Base-by-base conservation (phyloP, 2,329 filamentous ascomycete genomes). In the Fusarium pseudonygamai region DNA sequence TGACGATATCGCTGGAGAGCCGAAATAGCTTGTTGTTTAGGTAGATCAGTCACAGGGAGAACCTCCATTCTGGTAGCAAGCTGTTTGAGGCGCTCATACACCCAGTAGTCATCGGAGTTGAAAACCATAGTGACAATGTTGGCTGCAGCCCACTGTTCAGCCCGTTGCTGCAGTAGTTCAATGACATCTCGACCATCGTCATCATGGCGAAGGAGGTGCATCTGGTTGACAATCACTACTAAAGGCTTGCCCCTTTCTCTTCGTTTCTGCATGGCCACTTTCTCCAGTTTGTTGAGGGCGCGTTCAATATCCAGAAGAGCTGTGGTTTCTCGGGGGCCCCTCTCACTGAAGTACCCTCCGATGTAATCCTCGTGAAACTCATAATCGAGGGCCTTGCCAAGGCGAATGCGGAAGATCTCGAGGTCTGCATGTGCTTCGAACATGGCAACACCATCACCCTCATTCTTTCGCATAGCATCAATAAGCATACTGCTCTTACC, bases 311-410 rank as follows among this genome's bases (percentile, higher is more conserved):
- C 96, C 4, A 99, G 87, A 39, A 99, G 85, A 9, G 96, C 95
- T 0, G 94, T 97, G 7, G 94, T 95, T 78, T 99, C 96, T 47
- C 96, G 90, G 0, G 96, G 96, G 0, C 96, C 96, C 36, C 93
- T 91, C 78, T 99, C 97, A 67, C 93, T 97, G 82, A 99, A 99
- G 68, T 99, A 93, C 11, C 93, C 94, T 49, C 96, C 96, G 71
- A 99, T 98, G 79, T 97, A 98, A 84, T 99, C 96, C 84, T 98
- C 96, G 79, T 98, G 94, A 78, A 93, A 99, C 80, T 99, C 96
- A 80, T 95, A 99, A 81, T 99, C 95, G 45, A 99, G 87, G 5
- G 95, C 94, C 80, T 97, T 98, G 32, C 96, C 96, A 7, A 99
- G 88, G 9, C 96, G 90, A 47, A 98, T 93, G 24, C 96, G 93